Percentiles rank a stretch among this genome's conserved stretches.
phyloP scores from a whole-genome alignment of 192 early-diverging fungal genomes.

The Glomus cerebriforme region DNA sequence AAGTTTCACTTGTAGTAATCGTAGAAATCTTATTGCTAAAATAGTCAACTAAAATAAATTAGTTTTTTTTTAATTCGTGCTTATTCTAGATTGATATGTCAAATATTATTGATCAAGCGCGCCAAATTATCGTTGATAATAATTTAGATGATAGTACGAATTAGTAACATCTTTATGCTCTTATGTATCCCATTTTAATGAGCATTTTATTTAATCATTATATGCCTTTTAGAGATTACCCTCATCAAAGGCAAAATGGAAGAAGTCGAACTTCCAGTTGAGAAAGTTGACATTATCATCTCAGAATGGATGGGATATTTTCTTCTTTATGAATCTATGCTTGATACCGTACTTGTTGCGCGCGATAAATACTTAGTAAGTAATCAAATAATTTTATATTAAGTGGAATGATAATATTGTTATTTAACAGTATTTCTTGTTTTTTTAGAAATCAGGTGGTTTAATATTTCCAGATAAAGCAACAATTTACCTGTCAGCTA shows the following conservation, averaged over 20 bases:
- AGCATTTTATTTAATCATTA: background rate
- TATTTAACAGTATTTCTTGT: background rate
- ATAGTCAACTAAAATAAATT: background rate
- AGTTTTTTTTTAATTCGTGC: background rate
- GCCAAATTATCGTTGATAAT: constrained; percentile 76
- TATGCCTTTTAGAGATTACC: constrained; percentile 36
- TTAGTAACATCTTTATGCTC: background rate
- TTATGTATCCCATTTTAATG: background rate
- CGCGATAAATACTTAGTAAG: constrained; percentile 74
- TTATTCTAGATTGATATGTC: constrained; percentile 83
- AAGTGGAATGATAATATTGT: background rate
- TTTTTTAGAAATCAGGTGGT: constrained; percentile 38
- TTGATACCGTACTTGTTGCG: constrained; percentile 84
- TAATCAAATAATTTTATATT: background rate
- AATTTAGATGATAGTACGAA: constrained; percentile 59
- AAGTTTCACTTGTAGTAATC: background rate
- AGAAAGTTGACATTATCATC: constrained; percentile 81
- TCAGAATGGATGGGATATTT: constrained; percentile 97
- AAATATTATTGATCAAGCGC: constrained; percentile 80
- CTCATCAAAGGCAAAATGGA: constrained; percentile 80
- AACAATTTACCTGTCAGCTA: constrained; percentile 68
- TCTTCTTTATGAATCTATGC: constrained; percentile 87
- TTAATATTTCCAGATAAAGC: constrained; percentile 71
- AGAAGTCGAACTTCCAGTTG: constrained; percentile 73
- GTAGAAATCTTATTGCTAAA: background rate